A percentile compares a stretch with the other conserved stretches of the same genome.
phyloP scores from a whole-genome alignment of 495 filamentous ascomycete species.

The Xylaria intraflava region DNA sequence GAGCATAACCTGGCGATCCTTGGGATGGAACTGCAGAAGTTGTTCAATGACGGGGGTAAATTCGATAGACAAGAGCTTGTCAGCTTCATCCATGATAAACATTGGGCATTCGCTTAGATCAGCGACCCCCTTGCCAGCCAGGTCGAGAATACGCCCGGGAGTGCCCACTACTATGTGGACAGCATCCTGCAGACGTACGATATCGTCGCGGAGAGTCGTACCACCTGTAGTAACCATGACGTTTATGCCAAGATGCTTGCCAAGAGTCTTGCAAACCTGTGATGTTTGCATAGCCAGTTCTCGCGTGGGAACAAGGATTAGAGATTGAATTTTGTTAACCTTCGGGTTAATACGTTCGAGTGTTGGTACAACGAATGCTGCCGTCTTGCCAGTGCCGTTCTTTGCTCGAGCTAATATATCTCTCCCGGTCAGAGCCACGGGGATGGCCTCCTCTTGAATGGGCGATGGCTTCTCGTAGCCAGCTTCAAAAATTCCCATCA shows the following conservation, averaged over 20 bases:
- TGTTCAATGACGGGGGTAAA: slow-evolving; percentile 98
- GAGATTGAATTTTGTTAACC: slow-evolving; percentile 85
- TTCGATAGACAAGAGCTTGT: slow-evolving; percentile 92
- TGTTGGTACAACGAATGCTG: slow-evolving; percentile 93
- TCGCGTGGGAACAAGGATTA: slow-evolving; percentile 93
- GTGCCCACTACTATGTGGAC: slow-evolving; percentile 98
- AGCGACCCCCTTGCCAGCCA: slow-evolving; percentile 89
- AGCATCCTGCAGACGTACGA: slow-evolving; percentile 85
- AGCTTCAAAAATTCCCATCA: slow-evolving; percentile 99
- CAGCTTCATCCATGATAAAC: slow-evolving; percentile 98
- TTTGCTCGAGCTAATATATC: slow-evolving; percentile 96
- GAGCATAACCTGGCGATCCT: slow-evolving; percentile 96
- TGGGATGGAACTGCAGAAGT: slow-evolving; percentile 84
- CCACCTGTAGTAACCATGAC: slow-evolving; percentile 99
- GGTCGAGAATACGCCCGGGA: slow-evolving; percentile 87
- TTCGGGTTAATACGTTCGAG: slow-evolving; percentile 95
- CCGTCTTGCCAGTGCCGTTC: slow-evolving; percentile 97
- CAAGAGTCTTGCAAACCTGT: slow-evolving; percentile 96
- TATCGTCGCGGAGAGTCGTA: slow-evolving; percentile 90
- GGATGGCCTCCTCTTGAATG: slow-evolving; percentile 98
- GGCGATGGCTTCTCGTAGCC: slow-evolving; percentile 98
- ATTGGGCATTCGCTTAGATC: slow-evolving; percentile 95
- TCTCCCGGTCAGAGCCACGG: slow-evolving; percentile 87
- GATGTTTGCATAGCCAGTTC: slow-evolving; percentile 98
- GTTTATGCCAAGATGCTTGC: slow-evolving; percentile 93